Evolutionary conservation across 2,329 filamentous ascomycete species (phyloP).

Genomic region (Ophiognomonia clavigignenti-juglandacearum): DNA sequence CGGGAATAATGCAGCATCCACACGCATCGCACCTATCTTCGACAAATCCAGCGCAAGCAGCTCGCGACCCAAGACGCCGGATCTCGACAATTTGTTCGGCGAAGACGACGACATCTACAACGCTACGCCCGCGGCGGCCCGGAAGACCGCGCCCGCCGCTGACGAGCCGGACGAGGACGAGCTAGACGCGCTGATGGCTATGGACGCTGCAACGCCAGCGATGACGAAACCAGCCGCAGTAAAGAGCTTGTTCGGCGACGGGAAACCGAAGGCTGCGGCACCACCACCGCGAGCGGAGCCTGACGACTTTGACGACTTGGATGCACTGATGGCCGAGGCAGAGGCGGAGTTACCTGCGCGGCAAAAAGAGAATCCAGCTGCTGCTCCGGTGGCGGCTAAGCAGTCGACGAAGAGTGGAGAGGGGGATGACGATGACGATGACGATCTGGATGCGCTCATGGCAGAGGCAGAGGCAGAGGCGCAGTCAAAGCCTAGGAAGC

Average conservation of each 20-base stretch:
- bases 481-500: no score
- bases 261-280: conserved; percentile 7
- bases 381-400: neutral
- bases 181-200: conserved; percentile 48
- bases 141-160: conserved; percentile 15
- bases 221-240: conserved; percentile 10
- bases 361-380: neutral
- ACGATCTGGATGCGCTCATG: conserved; percentile 50
- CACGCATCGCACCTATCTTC: conserved; percentile 34
- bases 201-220: conserved; percentile 32
- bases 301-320: conserved; percentile 29
- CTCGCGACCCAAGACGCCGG: conserved; percentile 28
- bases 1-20: no score
- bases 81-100: conserved; percentile 31
- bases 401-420: neutral
- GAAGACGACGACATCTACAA: conserved; percentile 51
- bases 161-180: conserved; percentile 39
- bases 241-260: conserved; percentile 16
- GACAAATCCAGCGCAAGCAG: conserved; percentile 24
- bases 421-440: conserved; percentile 22
- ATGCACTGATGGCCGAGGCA: conserved; percentile 30
- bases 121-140: conserved; percentile 38
- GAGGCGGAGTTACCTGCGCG: conserved; percentile 16
- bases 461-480: conserved; percentile 35
- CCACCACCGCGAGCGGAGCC: conserved; percentile 10